Base-by-base conservation (phyloP, 2,329 filamentous ascomycete genomes). In the Aplosporella prunicola region DNA sequence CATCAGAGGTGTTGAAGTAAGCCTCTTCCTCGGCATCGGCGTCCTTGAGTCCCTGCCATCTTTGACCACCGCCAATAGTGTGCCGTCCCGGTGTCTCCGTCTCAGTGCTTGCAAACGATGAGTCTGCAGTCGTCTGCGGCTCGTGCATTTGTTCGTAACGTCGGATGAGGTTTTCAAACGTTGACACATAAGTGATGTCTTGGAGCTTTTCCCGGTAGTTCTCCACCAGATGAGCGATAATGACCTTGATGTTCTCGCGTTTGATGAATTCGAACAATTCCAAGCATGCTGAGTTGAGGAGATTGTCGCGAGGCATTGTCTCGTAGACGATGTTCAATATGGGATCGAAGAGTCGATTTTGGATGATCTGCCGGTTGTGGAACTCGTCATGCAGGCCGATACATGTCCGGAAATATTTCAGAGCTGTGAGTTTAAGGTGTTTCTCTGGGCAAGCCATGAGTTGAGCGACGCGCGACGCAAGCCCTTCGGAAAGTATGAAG, bases 201-300 rank as follows among this genome's bases (percentile, higher is more conserved):
- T 80, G 69, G 31, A 96, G 59, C 52, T 80, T 81, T 10, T 89
- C 82, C 15, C 87, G 77, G 53, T 89, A 87, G 35, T 81, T 83
- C 48, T 86, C 81, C 9, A 93, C 85, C 15, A 96, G 66, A 53
- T 95, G 83, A 45, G 80, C 78, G 40, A 93, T 78, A 31, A 95
- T 68, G 10, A 82, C 77, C 57, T 87, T 93, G 51, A 60, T 58
- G 31, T 58, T 60, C 32, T 60, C 59, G 17, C 66, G 63, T 55
- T 80, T 86, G 51, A 96, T 83, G 52, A 81, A 87, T 51, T 93
- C 87, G 47, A 98, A 96, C 28, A 98, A 74, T 53, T 98, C 91
- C 8, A 96, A 70, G 50, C 86, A 94, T 7, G 88, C 89, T 1
- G 89, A 96, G 58, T 91, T 93, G 20, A 96, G 71, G 3, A 98